These are phyloP conservation scores for Parathielavia hyrcaniae DNA, from an alignment of 495 filamentous ascomycete genomes.

Conservation along the genomic window DNA sequence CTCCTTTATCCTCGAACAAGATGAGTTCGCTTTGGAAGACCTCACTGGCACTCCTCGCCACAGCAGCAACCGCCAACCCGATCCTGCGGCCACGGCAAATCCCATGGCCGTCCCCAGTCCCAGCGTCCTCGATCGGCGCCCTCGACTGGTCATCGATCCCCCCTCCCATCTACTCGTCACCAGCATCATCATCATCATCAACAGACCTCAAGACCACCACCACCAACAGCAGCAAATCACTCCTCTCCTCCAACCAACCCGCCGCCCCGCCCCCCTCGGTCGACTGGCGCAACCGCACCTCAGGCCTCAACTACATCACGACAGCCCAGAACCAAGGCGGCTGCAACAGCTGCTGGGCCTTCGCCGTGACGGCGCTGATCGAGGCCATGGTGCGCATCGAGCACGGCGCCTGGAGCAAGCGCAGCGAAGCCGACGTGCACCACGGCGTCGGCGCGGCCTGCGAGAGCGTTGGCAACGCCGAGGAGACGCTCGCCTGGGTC, in stretches of 20 bases:
- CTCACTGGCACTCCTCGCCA: background rate
- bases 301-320: conserved; percentile 20
- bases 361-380: conserved; percentile 19
- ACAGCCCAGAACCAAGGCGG: conserved; percentile 20
- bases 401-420: conserved; percentile 23
- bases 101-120: conserved; percentile 13
- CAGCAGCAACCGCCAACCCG: background rate
- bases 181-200: no score
- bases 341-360: conserved; percentile 26
- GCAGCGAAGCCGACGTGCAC: conserved; percentile 25
- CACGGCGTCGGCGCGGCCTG: conserved; percentile 17
- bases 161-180: background rate
- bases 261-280: background rate
- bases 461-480: conserved; percentile 17
- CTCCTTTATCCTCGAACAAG: background rate
- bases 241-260: background rate
- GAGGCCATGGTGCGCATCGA: conserved; percentile 24
- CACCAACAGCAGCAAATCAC: no score
- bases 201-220: no score
- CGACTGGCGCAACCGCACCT: conserved; percentile 22
- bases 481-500: conserved; percentile 18
- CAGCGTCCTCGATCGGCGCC: conserved; percentile 11
- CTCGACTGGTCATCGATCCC: conserved; percentile 13
- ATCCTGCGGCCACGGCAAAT: background rate
- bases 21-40: background rate